Evolutionary conservation across 1,139 yeast species (phyloP).

Genomic region (Pichia sp.): DNA sequence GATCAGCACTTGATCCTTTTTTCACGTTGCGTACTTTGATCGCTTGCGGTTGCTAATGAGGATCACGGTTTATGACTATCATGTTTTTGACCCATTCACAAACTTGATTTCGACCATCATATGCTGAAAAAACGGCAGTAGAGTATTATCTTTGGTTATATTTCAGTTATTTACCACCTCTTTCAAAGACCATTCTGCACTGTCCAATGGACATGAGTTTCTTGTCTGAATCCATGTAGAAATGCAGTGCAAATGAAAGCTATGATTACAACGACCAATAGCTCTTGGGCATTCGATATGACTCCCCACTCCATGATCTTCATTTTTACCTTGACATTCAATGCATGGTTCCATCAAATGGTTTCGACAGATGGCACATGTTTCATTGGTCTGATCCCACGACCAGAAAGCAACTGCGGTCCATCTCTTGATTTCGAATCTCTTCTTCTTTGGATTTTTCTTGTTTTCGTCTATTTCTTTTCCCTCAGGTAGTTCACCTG

Average conservation of each 20-base stretch:
- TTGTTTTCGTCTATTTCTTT: conserved; percentile 21
- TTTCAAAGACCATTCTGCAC: conserved; percentile 88
- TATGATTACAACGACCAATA: conserved; percentile 95
- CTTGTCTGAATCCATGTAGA: conserved; percentile 96
- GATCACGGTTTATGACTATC: neutral
- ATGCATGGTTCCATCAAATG: conserved; percentile 98
- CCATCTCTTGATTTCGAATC: conserved; percentile 82
- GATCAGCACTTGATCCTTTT: neutral
- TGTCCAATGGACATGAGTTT: conserved; percentile 95
- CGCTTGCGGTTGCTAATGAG: neutral
- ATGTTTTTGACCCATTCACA: neutral
- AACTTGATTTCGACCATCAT: neutral
- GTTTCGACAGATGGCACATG: conserved; percentile 97
- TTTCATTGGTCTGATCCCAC: conserved; percentile 88
- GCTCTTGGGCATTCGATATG: conserved; percentile 89
- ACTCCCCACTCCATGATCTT: conserved; percentile 36
- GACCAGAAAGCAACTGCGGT: conserved; percentile 99
- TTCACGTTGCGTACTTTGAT: neutral
- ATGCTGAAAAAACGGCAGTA: neutral
- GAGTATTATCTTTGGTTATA: neutral
- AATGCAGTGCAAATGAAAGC: conserved; percentile 93
- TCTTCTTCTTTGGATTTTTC: conserved; percentile 36
- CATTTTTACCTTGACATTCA: conserved; percentile 52
- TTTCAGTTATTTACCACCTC: conserved; percentile 38
- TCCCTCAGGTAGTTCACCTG: conserved; percentile 17